Evolutionary conservation across 2,329 filamentous ascomycete species (phyloP), one percentile per base, ranked within the genome.

Genomic region (Echinosphaeria canescens): DNA sequence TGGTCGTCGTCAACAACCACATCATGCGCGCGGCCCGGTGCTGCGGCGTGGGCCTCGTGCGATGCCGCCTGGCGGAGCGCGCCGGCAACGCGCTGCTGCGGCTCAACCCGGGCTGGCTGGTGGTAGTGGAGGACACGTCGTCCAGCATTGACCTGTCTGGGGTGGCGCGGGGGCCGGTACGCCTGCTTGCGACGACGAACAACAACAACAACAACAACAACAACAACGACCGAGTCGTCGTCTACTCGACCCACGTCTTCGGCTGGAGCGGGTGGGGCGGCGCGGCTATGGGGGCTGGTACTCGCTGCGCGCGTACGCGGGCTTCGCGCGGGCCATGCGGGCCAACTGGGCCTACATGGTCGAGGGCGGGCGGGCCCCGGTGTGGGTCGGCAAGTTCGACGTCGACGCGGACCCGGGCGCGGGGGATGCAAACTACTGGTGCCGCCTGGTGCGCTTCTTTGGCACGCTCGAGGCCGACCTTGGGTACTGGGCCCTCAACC

Each of bases 401-500:
- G 62, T 63, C 15, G 62, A 68, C 12, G 47, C 50, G 26, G 33
- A 43, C 5, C 65, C 66, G 1, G 54, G 53, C 18, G 46, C 54
- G 7, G 64, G 66, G 6, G 66, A 72, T 34, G 51, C 51, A 29
- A 67, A 70, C 37, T 76, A 75, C 48, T 75, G 70, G 71, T 45
- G 48, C 23, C 66, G 75, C 41, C 43, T 75, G 42, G 49, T 73
- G 48, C 52, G 51, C 15, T 72, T 59, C 42, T 50, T 75, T 30
- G 56, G 56, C 37, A 44, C 49, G 3, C 44, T 65, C 27, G 65
- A 73, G 36, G 64, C 63, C 8, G 69, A 75, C 36, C 73, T 71
- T 49, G 71, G 62, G 5, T 76, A 75, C 44, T 76, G 71, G 72
- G 70, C 70, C 11, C 41, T 75, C 35, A 75, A 75, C 46, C 64